Evolutionary conservation across 179 eudicot species (phyloP).

Genomic region (Amaranthus tricolor): DNA sequence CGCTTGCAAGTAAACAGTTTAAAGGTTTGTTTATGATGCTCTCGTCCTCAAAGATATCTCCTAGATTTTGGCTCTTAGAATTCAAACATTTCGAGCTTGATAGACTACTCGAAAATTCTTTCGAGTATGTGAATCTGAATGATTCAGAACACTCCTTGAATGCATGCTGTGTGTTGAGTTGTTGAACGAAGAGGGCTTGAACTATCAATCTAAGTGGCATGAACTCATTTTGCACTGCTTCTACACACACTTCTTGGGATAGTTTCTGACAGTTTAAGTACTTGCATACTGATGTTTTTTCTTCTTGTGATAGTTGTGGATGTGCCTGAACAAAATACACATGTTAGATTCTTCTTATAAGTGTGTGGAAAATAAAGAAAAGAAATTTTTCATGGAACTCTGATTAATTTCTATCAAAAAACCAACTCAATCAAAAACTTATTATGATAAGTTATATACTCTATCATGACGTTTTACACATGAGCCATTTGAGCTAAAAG

Average conservation of each 20-base stretch:
- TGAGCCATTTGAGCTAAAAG: too few species aligned
- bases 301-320: constrained; percentile 60
- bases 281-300: constrained; percentile 64
- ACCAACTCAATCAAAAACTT: too few species aligned
- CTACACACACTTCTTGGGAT: constrained; percentile 75
- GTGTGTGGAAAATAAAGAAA: not conserved
- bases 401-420: too few species aligned
- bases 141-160: constrained; percentile 86
- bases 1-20: constrained; percentile 43
- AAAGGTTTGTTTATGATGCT: constrained; percentile 41
- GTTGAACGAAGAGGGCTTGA: constrained; percentile 84
- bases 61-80: constrained; percentile 53
- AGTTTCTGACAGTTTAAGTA: constrained; percentile 75
- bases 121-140: constrained; percentile 54
- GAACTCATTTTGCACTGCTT: constrained; percentile 86
- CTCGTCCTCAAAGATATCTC: constrained; percentile 53
- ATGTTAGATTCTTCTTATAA: not conserved
- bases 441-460: too few species aligned
- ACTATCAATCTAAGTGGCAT: constrained; percentile 86
- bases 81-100: constrained; percentile 52
- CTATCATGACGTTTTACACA: too few species aligned
- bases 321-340: constrained; percentile 47
- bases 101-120: constrained; percentile 66
- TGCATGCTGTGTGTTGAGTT: constrained; percentile 75
- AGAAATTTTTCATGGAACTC: not conserved